Base-by-base conservation (phyloP, 2,329 filamentous ascomycete species). In the Pyrenochaeta sp. region DNA sequence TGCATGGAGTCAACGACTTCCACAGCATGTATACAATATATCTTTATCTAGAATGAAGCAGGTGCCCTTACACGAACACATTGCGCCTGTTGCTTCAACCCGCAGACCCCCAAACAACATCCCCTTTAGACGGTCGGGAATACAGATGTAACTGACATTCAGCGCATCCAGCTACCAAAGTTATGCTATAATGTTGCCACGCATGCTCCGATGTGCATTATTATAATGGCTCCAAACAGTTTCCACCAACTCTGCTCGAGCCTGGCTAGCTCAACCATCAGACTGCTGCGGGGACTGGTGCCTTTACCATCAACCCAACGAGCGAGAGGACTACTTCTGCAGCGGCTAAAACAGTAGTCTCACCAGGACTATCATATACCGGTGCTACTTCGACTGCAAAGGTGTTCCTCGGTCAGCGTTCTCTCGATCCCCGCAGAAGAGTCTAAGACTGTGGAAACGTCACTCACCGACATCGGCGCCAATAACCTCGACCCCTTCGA, bases 361-460 rank as follows among this genome's bases (percentile, higher is more conserved):
- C 85, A 0, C 85, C 86, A 56, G 83, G 78, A 36, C 85, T 88
- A 66, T 88, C 86, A 69, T 88, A 88, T 2, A 86, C 81, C 1
- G 86, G 86, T 27, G 86, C 83, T 28, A 88, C 86, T 69, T 88
- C 86, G 34, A 88, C 86, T 81, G 45, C 40, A 9, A 5, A 49
- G 30, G 22, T 32, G n/a, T 10, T 1, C 19, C 12, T 32, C 9
- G 19, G 27, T 69, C 44, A 69, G 50, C 42, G 8, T 30, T 19
- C 27, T 44, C 9, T 50, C 12, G 19, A 30, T 12, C n/a, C n/a
- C 4, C 24, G 15, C 34, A 39, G 12, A 44, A n/a, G 4, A 25
- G 9, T n/a, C 54, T 19, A 22, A 15, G 30, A 1, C 2, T 39
- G 42, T 5, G 25, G 19, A 32, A 7, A 50, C 8, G 22, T 45